Base-by-base conservation (phyloP, 2,329 filamentous ascomycete species). In the Neonectria sp. region DNA sequence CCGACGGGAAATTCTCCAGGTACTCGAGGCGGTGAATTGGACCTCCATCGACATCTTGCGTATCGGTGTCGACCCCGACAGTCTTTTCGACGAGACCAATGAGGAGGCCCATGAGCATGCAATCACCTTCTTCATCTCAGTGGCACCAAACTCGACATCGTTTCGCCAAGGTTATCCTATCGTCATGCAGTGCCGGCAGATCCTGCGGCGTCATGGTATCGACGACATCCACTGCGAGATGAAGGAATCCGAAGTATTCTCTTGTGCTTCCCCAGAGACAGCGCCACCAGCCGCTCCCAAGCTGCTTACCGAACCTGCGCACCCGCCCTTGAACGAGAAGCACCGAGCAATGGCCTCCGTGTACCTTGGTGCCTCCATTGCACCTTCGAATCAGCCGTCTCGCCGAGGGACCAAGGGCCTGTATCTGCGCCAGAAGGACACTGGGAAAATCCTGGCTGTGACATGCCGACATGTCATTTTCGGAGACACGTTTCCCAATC, bases 381-480 rank as follows among this genome's bases (percentile, higher is more conserved):
- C 45, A 6, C 8, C 52, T 8, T 61, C 15, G 3, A 37, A 61
- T 3, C 6, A 17, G 8, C 57, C 48, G 7, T 21, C 2, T 13
- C 17, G 31, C 17, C 46, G 55, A n/a, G 65, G 61, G 12, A 68
- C 61, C 13, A 68, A 65, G 48, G 53, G 61, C 7, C 45, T 66
- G 15, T 65, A 66, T 46, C 48, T 69, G n/a, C 63, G 59, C 4
- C 21, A 17, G 6, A 43, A 53, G n/a, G 48, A 58, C 12, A 25
- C 25, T 6, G 46, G 31, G 1, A 55, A 40, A 5, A 21, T 67
- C 1, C 8, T 66, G 1, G 55, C 55, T 5, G 15, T 69, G 24
- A 69, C 63, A 3, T 66, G 63, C 35, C 49, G 67, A 13, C 67
- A 69, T 60, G 56, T 69, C 35, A 27, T 55, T 11, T 58, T 69